These are phyloP conservation scores for Populus euphratica DNA, from an alignment of 345 rosid species.

Conservation along the genomic window DNA sequence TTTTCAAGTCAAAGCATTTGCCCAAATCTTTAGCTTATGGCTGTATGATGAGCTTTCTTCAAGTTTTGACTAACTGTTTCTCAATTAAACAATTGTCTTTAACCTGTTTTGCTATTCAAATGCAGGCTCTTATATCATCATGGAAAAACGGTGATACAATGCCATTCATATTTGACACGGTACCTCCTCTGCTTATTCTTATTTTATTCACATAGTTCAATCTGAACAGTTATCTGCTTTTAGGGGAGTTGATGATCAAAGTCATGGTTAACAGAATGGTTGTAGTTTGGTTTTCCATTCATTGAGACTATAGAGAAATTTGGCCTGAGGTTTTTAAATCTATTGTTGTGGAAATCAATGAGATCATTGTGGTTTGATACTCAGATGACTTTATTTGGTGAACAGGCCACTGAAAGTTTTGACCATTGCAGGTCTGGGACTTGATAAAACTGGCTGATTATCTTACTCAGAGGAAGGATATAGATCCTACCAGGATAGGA, in stretches of 20 bases:
- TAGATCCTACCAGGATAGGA: conserved; percentile 75
- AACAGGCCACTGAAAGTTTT: conserved; percentile 1
- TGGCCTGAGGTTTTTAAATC: background rate
- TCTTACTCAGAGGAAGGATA: conserved; percentile 68
- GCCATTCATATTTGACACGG: conserved; percentile 92
- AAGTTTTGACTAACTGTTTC: background rate
- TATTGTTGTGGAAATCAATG: background rate
- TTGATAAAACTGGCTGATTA: conserved; percentile 82
- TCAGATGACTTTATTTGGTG: conserved; percentile 11
- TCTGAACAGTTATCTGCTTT: background rate
- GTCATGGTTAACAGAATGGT: background rate
- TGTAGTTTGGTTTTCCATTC: background rate
- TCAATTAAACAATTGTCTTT: background rate
- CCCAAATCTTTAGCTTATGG: background rate
- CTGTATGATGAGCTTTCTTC: background rate
- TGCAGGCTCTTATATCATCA: conserved; percentile 83
- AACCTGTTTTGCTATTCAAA: conserved; percentile 14
- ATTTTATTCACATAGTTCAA: background rate
- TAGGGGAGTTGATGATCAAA: background rate
- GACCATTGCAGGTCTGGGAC: conserved; percentile 68
- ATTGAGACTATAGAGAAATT: conserved; percentile 7
- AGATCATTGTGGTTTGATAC: background rate
- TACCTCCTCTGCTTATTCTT: conserved; percentile 21
- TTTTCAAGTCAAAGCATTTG: background rate
- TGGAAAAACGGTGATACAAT: conserved; percentile 80